Percentiles rank a stretch among this genome's conserved stretches.
phyloP scores from a whole-genome alignment of 768 basidiomycete species.

The Phaeolepiota aurea region DNA sequence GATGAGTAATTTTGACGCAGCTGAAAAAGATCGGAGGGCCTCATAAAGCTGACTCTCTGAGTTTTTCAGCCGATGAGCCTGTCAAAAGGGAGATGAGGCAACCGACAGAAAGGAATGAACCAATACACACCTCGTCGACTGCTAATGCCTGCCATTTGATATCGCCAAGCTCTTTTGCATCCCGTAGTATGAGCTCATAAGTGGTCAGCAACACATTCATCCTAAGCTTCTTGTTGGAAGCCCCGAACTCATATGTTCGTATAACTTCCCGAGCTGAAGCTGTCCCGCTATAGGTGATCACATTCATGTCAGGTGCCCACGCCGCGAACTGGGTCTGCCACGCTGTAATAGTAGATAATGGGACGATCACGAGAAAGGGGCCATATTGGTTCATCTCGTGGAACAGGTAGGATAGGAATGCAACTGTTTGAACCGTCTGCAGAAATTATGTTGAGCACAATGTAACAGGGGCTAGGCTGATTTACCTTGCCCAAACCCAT shows the following conservation, averaged over 20 bases:
- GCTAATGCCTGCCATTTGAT: constrained; percentile 97
- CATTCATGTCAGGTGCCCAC: constrained; percentile 96
- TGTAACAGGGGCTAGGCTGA: constrained; percentile 1
- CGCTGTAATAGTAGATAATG: constrained; percentile 94
- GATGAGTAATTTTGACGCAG: constrained; percentile 90
- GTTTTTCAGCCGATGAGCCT: constrained; percentile 98
- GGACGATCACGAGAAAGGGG: constrained; percentile 96
- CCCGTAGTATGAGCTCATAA: constrained; percentile 91
- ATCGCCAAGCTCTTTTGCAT: constrained; percentile 78
- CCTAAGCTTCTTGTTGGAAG: constrained; percentile 81
- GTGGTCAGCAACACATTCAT: constrained; percentile 98
- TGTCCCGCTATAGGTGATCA: constrained; percentile 93
- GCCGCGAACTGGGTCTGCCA: constrained; percentile 93
- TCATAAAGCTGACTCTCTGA: constrained; percentile 96
- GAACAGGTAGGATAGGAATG: constrained; percentile 92
- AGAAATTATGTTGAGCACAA: no score
- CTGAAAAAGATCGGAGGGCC: constrained; percentile 80
- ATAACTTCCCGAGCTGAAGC: constrained; percentile 85
- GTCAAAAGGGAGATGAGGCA: constrained; percentile 6
- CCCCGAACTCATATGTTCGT: constrained; percentile 85
- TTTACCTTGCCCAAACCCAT: constrained; percentile 96
- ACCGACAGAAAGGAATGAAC: no score
- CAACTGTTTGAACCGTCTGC: constrained; percentile 91
- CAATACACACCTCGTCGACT: constrained; percentile 77
- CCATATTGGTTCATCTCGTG: constrained; percentile 90